Evolutionary conservation across 2,329 filamentous ascomycete genomes (phyloP).

Genomic region (Arthroderma uncinatum): DNA sequence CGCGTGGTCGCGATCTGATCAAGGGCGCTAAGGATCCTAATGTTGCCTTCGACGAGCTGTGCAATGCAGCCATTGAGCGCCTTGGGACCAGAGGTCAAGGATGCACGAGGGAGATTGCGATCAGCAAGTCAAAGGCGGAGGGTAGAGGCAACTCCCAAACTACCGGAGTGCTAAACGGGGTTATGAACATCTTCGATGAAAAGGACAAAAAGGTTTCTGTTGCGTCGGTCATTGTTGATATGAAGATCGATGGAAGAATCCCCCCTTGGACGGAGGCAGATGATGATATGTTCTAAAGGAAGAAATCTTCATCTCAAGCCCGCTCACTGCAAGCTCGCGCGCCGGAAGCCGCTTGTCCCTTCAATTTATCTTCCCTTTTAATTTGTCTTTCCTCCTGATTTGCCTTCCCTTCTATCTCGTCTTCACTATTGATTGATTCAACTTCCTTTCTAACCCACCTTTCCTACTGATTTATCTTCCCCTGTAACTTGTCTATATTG

Average conservation of each 20-base stretch:
- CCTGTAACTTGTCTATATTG: too few relatives aligned
- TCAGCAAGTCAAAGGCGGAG: neutral
- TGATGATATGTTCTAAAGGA: too few relatives aligned
- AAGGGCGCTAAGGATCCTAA: neutral
- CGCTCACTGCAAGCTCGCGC: too few relatives aligned
- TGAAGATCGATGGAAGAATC: too few relatives aligned
- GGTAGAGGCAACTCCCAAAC: neutral
- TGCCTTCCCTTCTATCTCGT: neutral
- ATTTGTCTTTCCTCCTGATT: neutral
- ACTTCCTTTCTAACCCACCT: neutral
- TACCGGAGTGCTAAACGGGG: neutral
- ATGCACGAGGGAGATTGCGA: slow-evolving; percentile 3
- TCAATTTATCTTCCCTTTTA: neutral
- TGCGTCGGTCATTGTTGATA: neutral
- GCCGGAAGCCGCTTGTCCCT: too few relatives aligned
- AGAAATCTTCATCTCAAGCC: too few relatives aligned
- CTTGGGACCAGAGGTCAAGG: slow-evolving; percentile 6
- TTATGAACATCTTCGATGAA: neutral
- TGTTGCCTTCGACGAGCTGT: neutral
- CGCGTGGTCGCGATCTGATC: neutral
- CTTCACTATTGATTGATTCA: too few relatives aligned
- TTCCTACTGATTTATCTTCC: neutral
- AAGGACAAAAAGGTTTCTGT: neutral
- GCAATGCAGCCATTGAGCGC: neutral
- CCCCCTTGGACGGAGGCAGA: too few relatives aligned